These are phyloP conservation scores for Avena atlantica DNA, from an alignment of 176 grass and related monocot genomes.

Conservation along the genomic window DNA sequence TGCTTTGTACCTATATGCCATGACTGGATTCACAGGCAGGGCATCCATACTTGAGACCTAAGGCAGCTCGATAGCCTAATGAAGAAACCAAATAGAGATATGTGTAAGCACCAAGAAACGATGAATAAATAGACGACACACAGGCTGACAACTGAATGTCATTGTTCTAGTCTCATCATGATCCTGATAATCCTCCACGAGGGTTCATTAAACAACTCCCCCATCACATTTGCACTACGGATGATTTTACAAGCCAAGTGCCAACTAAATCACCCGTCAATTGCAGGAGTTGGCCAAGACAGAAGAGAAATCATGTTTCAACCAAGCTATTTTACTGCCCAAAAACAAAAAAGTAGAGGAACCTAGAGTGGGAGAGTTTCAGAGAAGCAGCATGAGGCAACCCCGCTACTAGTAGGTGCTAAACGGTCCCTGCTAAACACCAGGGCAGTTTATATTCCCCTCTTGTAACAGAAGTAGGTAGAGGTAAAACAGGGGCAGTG, in stretches of 20 bases:
- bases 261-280: background rate
- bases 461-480: background rate
- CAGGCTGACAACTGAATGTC: background rate
- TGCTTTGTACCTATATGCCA: slow-evolving; percentile 68
- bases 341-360: background rate
- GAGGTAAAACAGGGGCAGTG: background rate
- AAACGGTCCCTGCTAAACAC: background rate
- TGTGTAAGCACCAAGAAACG: background rate
- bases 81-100: background rate
- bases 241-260: background rate
- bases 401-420: no score
- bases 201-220: background rate
- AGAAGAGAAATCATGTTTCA: background rate
- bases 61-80: slow-evolving; percentile 18
- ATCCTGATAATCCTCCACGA: background rate
- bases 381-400: background rate
- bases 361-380: background rate
- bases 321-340: background rate
- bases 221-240: background rate
- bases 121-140: background rate
- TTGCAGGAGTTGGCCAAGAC: background rate
- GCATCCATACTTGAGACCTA: slow-evolving; percentile 32
- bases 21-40: slow-evolving; percentile 38
- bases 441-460: background rate
- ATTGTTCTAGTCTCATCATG: background rate